Evolutionary conservation across 768 basidiomycete species (phyloP), one percentile per base, ranked within the genome.

Genomic region (Gelatoporia subvermispora): DNA sequence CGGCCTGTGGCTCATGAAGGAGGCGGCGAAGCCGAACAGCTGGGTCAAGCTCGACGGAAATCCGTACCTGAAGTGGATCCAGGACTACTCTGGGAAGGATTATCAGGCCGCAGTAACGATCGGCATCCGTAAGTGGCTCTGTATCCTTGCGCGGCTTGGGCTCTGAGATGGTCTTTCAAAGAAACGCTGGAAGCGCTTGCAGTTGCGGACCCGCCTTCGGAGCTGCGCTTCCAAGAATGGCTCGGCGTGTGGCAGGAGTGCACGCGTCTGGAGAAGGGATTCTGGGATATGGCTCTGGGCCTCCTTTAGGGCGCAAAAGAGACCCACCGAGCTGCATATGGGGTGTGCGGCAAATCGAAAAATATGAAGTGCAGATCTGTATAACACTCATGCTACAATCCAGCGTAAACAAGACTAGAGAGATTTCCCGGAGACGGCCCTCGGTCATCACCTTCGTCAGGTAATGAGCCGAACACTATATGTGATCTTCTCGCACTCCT

Each of bases 211-310:
- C 82, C 87, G 2, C 86, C 90, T 0, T 86, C 84, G 0, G 61
- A 70, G 0, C 57, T 50, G 15, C 72, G 82, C 28, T 71, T 89
- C 23, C 71, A 70, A 3, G 84, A 88, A 58, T 88, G 92, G 78
- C 66, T 71, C 42, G 59, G 66, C 16, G 78, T 92, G 2, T 95
- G 91, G 88, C 74, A 79, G 59, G 78, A 77, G 46, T 90, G 88
- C 59, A 82, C 88, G 0, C 64, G 68, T 40, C 70, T 96, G 40
- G 93, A 97, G 68, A 85, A 80, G 55, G 79, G 75, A 0, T 95
- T 95, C 62, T 97, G 93, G 93, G 88, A 94, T 40, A 81, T 81
- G 72, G 79, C 78, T 3, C 60, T 83, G 56, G 52, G 51, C 7
- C 52, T 70, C 10, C 38, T 57, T 11, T 66, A 47, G 52, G 17